Conservation (phyloP, 2,329 filamentous ascomycete species). For the Pseudocercospora pini-densiflorae region DNA sequence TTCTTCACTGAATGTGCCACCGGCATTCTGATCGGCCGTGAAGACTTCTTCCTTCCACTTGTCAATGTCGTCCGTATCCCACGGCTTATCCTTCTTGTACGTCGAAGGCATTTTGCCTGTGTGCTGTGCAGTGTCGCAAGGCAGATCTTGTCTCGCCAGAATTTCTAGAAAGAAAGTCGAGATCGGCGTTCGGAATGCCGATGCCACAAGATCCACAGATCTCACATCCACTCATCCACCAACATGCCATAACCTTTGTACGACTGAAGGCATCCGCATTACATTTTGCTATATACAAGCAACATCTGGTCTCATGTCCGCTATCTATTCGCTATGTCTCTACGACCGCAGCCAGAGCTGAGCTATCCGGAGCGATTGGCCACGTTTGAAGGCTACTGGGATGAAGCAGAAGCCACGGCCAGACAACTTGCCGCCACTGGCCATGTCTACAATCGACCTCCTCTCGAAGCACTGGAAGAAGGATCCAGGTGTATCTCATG, state of each 20-base stretch:
- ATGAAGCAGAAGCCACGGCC: conserved; percentile 31
- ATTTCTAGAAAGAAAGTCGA: conserved; percentile 13
- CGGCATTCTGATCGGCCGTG: conserved; percentile 80
- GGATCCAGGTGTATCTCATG: conserved; percentile 38
- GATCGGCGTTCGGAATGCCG: background rate
- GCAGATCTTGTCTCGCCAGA: background rate
- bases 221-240: too few relatives aligned
- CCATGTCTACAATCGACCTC: conserved; percentile 39
- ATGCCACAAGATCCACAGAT: background rate
- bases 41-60: conserved; percentile 94
- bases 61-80: conserved; percentile 96
- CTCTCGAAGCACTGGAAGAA: conserved; percentile 37
- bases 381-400: conserved; percentile 34
- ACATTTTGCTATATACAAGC: background rate
- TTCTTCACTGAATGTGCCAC: conserved; percentile 88
- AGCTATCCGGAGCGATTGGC: conserved; percentile 19
- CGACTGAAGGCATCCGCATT: background rate
- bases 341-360: conserved; percentile 6
- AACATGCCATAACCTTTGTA: too few relatives aligned
- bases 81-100: conserved; percentile 86
- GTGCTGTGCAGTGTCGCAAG: conserved; percentile 3
- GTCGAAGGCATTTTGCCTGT: conserved; percentile 75
- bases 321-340: conserved; percentile 8
- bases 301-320: background rate
- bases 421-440: conserved; percentile 38